Percentiles rank a stretch among this genome's conserved stretches.
phyloP scores from a whole-genome alignment of 352 stramenopile genomes.

The Phytopythium ostracodes region DNA sequence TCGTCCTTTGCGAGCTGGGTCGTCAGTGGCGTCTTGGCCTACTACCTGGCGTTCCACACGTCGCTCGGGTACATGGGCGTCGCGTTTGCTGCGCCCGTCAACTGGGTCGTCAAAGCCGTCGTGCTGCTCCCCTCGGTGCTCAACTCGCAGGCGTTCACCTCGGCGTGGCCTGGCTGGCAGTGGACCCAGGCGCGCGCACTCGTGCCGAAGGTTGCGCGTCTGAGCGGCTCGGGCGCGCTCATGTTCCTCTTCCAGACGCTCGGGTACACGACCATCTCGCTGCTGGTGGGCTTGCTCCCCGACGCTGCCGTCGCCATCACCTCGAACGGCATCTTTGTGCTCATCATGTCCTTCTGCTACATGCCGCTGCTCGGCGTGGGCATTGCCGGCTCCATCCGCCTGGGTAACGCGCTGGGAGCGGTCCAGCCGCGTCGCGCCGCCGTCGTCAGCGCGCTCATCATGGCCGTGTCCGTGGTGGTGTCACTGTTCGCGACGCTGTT shows the following conservation, averaged over 20 bases:
- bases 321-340: constrained; percentile 31
- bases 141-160: constrained; percentile 22
- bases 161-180: constrained; percentile 38
- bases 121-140: constrained; percentile 31
- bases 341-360: constrained; percentile 21
- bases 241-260: constrained; percentile 31
- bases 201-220: constrained; percentile 19
- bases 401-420: constrained; percentile 29
- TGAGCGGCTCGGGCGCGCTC: constrained; percentile 21
- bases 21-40: constrained; percentile 25
- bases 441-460: constrained; percentile 15
- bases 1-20: constrained; percentile 18
- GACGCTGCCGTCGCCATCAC: constrained; percentile 27
- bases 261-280: constrained; percentile 18
- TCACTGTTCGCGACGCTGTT: constrained; percentile 15
- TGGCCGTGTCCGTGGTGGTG: constrained; percentile 12
- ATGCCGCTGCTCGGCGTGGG: constrained; percentile 26
- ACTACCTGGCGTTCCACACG: constrained; percentile 35
- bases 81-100: constrained; percentile 29
- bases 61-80: constrained; percentile 39
- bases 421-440: constrained; percentile 20
- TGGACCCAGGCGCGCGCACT: constrained; percentile 14
- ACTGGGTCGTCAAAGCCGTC: constrained; percentile 25
- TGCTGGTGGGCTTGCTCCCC: constrained; percentile 31
- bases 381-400: constrained; percentile 27